Evolutionary conservation across 1,284 basidiomycete species (phyloP), one percentile per base, ranked within the genome.

Genomic region (Microbotryum scabiosae): DNA sequence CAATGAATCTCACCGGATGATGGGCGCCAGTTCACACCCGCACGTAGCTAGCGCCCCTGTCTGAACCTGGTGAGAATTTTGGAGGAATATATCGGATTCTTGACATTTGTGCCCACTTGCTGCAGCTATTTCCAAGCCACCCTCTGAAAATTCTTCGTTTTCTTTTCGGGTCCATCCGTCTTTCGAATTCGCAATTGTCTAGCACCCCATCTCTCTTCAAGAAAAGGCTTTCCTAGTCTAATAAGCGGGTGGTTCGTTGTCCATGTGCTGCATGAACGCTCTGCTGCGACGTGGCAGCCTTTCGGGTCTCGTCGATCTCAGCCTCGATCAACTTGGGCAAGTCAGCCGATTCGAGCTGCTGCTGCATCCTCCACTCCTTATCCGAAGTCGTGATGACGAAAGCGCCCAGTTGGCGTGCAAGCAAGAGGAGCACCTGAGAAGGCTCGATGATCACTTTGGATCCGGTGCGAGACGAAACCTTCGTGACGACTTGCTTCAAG

Each of bases 291-390:
- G 55, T 59, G 7, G 63, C 63, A 1, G 57, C 46, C 12, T 28
- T 21, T 20, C 21, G 48, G 44, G 66, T 56, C 28, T 45, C 26
- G 1, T 57, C 59, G 28, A 68, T 59, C 52, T 68, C 64, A 1
- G 59, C 54, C 36, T 56, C 30, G 21, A 62, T 59, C 9, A 68
- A 51, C 16, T 60, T 62, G 7, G 65, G 58, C 0, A 66, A 51
- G 7, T 14, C 57, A n/a, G 61, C 62, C 0, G 65, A 56, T 1
- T 56, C 60, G 44, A 68, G 60, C 44, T 68, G 67, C 53, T 69
- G 54, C 54, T 63, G 63, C 58, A 69, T 67, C 18, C 67, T 44
- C 60, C 56, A 67, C 28, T 67, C 65, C 56, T 69, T 69, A 26
- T 52, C 51, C 21, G 59, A 60, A 5, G 67, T 69, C 2, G 67